Conservation (phyloP, 2,329 filamentous ascomycete species). For the Pezicula carpinea region DNA sequence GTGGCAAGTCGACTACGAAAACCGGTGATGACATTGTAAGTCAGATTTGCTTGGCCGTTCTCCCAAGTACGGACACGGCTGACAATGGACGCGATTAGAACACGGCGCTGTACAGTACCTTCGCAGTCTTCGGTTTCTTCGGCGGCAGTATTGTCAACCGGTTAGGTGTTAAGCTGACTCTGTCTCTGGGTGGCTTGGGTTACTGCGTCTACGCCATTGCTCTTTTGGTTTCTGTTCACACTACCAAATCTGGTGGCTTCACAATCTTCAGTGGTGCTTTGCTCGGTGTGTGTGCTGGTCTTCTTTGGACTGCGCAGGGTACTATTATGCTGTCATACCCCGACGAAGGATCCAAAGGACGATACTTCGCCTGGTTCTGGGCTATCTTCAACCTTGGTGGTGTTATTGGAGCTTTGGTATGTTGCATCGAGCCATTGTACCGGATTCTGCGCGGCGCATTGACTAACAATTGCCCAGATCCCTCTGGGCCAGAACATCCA, state of each 20-base stretch:
- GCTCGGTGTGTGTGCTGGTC: conserved; percentile 72
- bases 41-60: not conserved
- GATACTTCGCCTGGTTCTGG: conserved; percentile 90
- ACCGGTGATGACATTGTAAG: conserved; percentile 44
- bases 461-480: conserved; percentile 39
- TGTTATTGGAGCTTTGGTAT: conserved; percentile 70
- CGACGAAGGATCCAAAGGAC: conserved; percentile 73
- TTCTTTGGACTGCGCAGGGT: conserved; percentile 79
- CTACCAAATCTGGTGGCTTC: conserved; percentile 60
- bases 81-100: conserved; percentile 18
- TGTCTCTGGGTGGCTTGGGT: conserved; percentile 69
- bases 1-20: conserved; percentile 48
- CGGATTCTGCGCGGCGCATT: conserved; percentile 2
- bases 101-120: conserved; percentile 44
- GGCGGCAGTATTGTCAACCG: conserved; percentile 76
- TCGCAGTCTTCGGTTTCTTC: conserved; percentile 60
- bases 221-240: conserved; percentile 66
- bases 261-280: conserved; percentile 72
- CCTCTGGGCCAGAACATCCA: conserved; percentile 71
- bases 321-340: conserved; percentile 91
- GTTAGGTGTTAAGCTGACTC: conserved; percentile 63
- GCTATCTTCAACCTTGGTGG: conserved; percentile 91
- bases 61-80: not conserved
- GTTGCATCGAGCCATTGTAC: conserved; percentile 14
- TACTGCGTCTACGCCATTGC: conserved; percentile 71